Conservation (phyloP, 2,329 filamentous ascomycete genomes). For the Fonsecaea erecta region DNA sequence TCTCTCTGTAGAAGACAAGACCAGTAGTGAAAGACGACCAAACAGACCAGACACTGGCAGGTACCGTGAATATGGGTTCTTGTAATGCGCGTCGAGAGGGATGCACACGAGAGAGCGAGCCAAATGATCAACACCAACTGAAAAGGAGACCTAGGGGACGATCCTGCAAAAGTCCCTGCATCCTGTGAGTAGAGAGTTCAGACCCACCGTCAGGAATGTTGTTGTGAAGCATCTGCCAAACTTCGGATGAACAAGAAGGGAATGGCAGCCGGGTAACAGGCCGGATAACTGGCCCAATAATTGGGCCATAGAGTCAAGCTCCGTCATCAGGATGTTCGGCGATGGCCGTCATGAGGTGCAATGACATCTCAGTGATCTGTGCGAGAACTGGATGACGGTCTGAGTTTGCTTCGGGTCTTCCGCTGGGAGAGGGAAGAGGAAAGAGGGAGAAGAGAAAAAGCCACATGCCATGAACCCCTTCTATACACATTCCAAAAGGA, state of each 20-base stretch:
- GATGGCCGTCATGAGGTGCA: not conserved
- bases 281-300: not conserved
- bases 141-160: not conserved
- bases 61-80: not conserved
- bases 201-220: not conserved
- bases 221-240: not conserved
- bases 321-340: not conserved
- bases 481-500: not conserved
- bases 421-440: not conserved
- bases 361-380: not conserved
- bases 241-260: not conserved
- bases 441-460: not conserved
- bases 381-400: not conserved
- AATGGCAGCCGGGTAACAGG: not conserved
- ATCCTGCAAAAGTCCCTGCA: not conserved
- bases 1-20: not conserved
- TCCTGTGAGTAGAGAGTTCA: not conserved
- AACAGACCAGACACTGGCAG: not conserved
- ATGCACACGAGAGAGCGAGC: not conserved
- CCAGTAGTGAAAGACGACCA: not conserved
- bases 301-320: not conserved
- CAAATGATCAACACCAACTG: not conserved
- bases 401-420: not conserved
- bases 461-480: not conserved
- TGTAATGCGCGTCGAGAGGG: not conserved